Evolutionary conservation across 371 early-diverging fungal species (phyloP).

Genomic region (Mortierella sp.): DNA sequence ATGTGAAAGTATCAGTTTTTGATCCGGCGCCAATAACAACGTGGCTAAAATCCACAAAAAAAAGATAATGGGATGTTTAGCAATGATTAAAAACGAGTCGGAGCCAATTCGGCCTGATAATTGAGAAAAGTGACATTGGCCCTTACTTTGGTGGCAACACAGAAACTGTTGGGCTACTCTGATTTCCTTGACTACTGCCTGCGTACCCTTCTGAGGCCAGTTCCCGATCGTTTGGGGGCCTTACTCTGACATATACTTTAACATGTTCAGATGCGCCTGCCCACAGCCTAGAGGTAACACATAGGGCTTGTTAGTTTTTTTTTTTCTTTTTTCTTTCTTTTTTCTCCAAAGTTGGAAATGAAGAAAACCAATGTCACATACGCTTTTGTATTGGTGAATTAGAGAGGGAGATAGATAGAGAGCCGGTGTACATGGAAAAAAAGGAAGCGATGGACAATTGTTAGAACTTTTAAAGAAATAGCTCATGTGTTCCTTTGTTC

Average conservation of each 20-base stretch:
- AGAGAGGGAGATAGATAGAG: no score
- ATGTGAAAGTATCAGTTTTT: conserved; percentile 66
- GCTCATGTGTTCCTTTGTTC: background rate
- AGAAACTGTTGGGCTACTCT: conserved; percentile 16
- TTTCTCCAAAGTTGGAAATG: background rate
- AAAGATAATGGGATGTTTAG: background rate
- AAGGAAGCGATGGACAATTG: background rate
- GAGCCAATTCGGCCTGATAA: no score
- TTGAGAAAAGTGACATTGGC: no score
- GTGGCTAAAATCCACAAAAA: conserved; percentile 16
- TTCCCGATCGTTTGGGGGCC: conserved; percentile 55
- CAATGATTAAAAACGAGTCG: background rate
- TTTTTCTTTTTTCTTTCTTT: background rate
- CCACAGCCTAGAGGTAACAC: conserved; percentile 17
- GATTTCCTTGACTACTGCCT: conserved; percentile 29
- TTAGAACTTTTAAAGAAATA: background rate
- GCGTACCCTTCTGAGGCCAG: conserved; percentile 33
- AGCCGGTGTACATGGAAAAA: background rate
- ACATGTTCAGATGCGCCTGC: conserved; percentile 49
- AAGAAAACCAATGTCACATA: background rate
- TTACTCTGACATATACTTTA: conserved; percentile 49
- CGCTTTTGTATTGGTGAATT: background rate
- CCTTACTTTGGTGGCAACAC: conserved; percentile 36
- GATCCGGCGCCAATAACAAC: conserved; percentile 37
- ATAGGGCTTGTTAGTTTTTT: background rate